Evolutionary conservation across 768 basidiomycete species (phyloP).

Genomic region (Ephemerocybe angulata): DNA sequence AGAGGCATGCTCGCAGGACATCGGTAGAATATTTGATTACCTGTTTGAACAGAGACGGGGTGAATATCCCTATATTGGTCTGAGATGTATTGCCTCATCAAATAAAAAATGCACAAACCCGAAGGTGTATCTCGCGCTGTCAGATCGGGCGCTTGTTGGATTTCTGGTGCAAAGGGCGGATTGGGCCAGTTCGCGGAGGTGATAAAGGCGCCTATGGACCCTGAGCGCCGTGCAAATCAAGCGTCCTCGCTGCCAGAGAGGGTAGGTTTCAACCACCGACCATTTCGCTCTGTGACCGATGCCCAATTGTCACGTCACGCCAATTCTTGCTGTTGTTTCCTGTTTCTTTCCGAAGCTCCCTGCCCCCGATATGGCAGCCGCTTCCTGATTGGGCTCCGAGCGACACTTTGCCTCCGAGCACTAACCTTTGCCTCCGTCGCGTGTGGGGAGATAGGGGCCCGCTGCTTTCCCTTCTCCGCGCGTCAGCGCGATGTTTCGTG

Average conservation of each 20-base stretch:
- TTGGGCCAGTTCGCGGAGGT: neutral
- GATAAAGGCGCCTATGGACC: neutral
- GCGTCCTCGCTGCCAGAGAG: constrained; percentile 27
- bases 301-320: constrained; percentile 5
- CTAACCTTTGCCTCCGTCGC: too few relatives aligned
- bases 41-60: constrained; percentile 24
- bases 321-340: neutral
- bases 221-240: neutral
- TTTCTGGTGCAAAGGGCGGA: neutral
- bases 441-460: too few relatives aligned
- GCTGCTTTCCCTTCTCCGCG: too few relatives aligned
- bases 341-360: constrained; percentile 1
- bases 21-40: constrained; percentile 11
- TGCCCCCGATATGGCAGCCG: neutral
- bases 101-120: constrained; percentile 26
- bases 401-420: too few relatives aligned
- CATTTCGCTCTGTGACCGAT: constrained; percentile 5
- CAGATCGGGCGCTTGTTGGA: neutral
- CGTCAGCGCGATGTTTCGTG: too few relatives aligned
- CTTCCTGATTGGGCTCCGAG: too few relatives aligned
- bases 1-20: neutral
- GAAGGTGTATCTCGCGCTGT: constrained; percentile 13
- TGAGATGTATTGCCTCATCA: constrained; percentile 26
- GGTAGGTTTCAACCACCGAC: constrained; percentile 15
- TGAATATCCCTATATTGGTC: constrained; percentile 34